These are phyloP conservation scores for Olyra latifolia DNA, from an alignment of 176 grass and related monocot species.

Conservation along the genomic window DNA sequence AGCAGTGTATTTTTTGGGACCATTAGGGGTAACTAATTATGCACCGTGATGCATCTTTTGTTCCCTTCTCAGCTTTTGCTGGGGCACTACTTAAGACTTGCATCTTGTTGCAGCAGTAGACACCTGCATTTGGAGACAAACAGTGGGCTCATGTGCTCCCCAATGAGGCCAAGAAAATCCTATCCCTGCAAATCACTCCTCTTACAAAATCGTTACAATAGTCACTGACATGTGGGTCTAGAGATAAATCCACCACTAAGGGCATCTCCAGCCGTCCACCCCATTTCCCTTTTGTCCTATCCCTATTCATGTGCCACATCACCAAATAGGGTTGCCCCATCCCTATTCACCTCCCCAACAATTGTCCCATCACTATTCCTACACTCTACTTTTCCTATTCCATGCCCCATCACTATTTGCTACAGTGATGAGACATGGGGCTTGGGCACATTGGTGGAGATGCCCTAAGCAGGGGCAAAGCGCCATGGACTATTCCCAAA, in stretches of 20 bases:
- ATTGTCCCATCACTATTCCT: too few species aligned
- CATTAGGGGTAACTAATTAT: slow-evolving; percentile 27
- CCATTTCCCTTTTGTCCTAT: too few species aligned
- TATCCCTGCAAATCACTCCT: background rate
- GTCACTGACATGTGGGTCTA: background rate
- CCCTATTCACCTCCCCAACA: too few species aligned
- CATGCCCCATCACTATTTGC: too few species aligned
- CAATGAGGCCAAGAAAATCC: background rate
- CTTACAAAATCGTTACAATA: background rate
- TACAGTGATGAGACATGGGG: too few species aligned
- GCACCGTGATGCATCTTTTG: slow-evolving; percentile 12
- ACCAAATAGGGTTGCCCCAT: too few species aligned
- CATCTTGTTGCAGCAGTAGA: background rate
- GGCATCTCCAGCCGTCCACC: too few species aligned
- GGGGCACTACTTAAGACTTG: background rate
- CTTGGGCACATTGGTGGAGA: too few species aligned
- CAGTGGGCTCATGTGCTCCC: background rate
- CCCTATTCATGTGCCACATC: too few species aligned
- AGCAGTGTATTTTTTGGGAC: slow-evolving; percentile 12
- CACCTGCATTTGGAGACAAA: slow-evolving; percentile 11
- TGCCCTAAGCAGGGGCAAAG: too few species aligned
- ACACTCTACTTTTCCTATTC: too few species aligned
- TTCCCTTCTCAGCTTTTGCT: background rate
- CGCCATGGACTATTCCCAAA: background rate
- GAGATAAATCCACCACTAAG: background rate